Percentiles rank a stretch among this genome's conserved stretches.
These are phyloP conservation scores for Albizia julibrissin DNA, from an alignment of 306 rosid genomes.

Conservation along the genomic window DNA sequence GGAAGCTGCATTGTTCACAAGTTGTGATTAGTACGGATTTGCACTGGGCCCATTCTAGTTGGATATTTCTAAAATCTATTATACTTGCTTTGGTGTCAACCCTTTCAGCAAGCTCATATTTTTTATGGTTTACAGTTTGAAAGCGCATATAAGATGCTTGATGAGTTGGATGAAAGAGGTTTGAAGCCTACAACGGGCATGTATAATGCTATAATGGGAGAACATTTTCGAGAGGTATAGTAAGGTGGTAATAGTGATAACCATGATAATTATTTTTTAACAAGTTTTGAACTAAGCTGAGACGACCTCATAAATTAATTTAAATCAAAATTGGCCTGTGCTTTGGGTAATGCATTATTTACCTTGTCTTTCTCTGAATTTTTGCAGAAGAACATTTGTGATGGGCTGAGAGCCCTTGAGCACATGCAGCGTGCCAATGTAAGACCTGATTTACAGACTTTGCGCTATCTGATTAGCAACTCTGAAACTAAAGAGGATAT, in stretches of 20 bases:
- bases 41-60: not conserved
- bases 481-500: conserved; percentile 59
- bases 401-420: conserved; percentile 58
- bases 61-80: not conserved
- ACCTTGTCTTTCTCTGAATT: not conserved
- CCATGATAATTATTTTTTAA: not conserved
- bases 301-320: not conserved
- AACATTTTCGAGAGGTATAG: not conserved
- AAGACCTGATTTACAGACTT: conserved; percentile 67
- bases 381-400: conserved; percentile 61
- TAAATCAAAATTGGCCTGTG: not conserved
- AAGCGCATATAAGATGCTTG: not conserved
- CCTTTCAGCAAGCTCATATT: not conserved
- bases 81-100: not conserved
- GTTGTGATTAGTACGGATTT: not conserved
- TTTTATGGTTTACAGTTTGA: not conserved
- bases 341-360: not conserved
- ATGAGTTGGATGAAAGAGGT: not conserved
- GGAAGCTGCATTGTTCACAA: not conserved
- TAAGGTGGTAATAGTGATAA: not conserved
- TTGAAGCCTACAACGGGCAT: not conserved
- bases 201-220: not conserved
- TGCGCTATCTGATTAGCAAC: conserved; percentile 61
- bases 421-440: conserved; percentile 55
- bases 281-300: not conserved